Percentiles rank a stretch among this genome's conserved stretches.
These are phyloP conservation scores for Aphanomyces stellatus DNA, from an alignment of 352 stramenopile species.

Conservation along the genomic window DNA sequence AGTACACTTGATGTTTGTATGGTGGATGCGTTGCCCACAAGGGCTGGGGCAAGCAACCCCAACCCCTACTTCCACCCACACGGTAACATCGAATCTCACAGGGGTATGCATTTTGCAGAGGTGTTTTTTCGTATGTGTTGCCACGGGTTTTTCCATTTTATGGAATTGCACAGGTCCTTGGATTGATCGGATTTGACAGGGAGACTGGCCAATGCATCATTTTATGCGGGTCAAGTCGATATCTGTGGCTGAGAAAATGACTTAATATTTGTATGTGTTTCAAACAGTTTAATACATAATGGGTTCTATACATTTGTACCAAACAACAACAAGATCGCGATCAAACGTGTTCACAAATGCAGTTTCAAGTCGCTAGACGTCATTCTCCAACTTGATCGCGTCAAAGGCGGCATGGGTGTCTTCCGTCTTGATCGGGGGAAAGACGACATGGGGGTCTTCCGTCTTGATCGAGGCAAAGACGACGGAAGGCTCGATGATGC, in stretches of 20 bases:
- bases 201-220: too few species aligned
- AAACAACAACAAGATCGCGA: too few species aligned
- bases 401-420: too few species aligned
- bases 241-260: too few species aligned
- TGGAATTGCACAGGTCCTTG: background rate
- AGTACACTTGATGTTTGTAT: constrained; percentile 5
- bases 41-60: background rate
- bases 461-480: background rate
- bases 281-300: too few species aligned
- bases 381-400: too few species aligned
- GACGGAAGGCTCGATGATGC: background rate
- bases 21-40: background rate
- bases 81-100: background rate
- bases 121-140: background rate
- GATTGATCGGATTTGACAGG: background rate
- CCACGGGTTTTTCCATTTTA: background rate
- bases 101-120: background rate
- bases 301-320: too few species aligned
- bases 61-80: constrained; percentile 10
- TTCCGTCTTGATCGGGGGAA: background rate
- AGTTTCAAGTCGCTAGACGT: too few species aligned
- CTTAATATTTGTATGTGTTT: too few species aligned
- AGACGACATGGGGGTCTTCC: too few species aligned
- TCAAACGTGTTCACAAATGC: too few species aligned
- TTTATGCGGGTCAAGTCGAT: background rate